Percentiles rank a stretch among this genome's conserved stretches.
phyloP scores from a whole-genome alignment of 202 grass and related monocot species.

The Brachypodium distachyon region DNA sequence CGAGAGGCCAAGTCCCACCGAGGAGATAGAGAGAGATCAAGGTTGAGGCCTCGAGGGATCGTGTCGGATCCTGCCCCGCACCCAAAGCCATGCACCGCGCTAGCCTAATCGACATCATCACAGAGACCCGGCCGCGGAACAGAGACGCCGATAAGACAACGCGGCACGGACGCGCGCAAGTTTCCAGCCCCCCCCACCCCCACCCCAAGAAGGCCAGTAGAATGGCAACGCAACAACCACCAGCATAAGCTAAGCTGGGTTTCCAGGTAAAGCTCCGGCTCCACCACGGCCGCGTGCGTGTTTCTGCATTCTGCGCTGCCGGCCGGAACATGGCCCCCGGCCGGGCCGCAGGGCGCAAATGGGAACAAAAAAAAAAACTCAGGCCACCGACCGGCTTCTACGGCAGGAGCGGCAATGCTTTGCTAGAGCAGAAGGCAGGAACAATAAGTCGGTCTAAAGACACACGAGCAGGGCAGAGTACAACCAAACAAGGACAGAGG shows the following conservation, averaged over 20 bases:
- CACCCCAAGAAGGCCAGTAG: no score
- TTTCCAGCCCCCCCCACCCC: neutral
- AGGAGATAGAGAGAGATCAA: neutral
- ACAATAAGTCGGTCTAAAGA: neutral
- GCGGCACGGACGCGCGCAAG: neutral
- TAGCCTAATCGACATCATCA: neutral
- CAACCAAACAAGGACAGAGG: neutral
- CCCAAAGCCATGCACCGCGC: constrained; percentile 16
- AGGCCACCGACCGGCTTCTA: neutral
- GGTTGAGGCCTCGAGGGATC: no score
- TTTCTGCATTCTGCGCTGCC: neutral
- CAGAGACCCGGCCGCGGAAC: neutral
- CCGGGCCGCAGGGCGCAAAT: constrained; percentile 8
- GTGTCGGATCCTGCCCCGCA: constrained; percentile 30
- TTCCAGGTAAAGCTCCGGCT: neutral
- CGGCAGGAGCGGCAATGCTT: neutral
- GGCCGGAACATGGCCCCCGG: neutral
- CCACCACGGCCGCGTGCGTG: neutral
- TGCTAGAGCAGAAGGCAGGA: neutral
- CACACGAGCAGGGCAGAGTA: neutral
- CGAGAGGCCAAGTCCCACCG: neutral
- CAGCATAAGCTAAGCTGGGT: neutral
- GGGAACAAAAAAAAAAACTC: constrained; percentile 22
- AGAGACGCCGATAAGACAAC: neutral
- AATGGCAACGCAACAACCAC: neutral